phyloP scores from a whole-genome alignment of 306 rosid genomes.

The Pterocarpus macrocarpus region DNA sequence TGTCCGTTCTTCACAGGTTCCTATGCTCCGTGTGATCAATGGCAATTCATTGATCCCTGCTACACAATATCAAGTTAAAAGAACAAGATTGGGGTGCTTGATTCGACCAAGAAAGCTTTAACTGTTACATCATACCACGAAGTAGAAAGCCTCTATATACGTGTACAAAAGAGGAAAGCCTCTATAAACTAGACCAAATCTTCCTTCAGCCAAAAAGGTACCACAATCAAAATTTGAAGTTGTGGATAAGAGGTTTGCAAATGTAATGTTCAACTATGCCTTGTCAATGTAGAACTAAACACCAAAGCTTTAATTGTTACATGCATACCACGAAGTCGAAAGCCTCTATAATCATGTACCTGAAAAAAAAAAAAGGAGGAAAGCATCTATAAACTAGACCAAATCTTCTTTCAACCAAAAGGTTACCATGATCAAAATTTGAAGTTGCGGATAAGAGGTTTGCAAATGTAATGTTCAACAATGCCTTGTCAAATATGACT shows the following conservation, averaged over 20 bases:
- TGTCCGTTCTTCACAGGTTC: constrained; percentile 7
- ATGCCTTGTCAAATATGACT: constrained; percentile 92
- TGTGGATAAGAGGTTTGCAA: constrained; percentile 89
- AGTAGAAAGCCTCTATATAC: constrained; percentile 65
- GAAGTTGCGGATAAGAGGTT: constrained; percentile 95
- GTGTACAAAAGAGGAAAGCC: neutral
- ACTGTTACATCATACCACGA: constrained; percentile 91
- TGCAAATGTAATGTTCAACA: constrained; percentile 87
- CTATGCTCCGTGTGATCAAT: constrained; percentile 99
- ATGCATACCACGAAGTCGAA: constrained; percentile 87
- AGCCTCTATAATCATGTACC: constrained; percentile 34
- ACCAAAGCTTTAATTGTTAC: constrained; percentile 95
- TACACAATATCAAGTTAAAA: constrained; percentile 92
- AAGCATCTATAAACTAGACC: constrained; percentile 87
- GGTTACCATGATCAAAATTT: constrained; percentile 88
- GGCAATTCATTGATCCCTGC: constrained; percentile 95
- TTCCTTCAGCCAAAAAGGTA: constrained; percentile 97
- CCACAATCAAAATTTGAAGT: constrained; percentile 94
- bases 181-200: constrained; percentile 94
- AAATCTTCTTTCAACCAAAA: constrained; percentile 96
- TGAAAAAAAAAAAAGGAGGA: no score
- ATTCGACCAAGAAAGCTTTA: constrained; percentile 95
- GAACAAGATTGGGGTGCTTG: constrained; percentile 96
- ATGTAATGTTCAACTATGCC: constrained; percentile 87
- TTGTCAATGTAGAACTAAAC: constrained; percentile 89